These are phyloP conservation scores for Glycine latifolia DNA, from an alignment of 306 rosid species.

Conservation along the genomic window DNA sequence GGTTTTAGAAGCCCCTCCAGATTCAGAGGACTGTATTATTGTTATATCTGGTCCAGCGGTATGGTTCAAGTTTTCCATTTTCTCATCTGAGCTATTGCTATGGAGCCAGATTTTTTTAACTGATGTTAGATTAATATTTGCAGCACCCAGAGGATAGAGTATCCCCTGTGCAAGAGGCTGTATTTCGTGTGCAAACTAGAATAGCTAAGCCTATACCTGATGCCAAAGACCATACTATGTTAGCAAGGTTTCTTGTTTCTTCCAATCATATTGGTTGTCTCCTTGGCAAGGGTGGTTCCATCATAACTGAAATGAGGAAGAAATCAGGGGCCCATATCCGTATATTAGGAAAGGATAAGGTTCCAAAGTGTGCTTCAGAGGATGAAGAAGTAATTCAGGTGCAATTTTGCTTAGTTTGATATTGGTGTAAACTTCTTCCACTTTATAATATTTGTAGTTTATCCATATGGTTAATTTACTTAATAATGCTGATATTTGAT, in stretches of 20 bases:
- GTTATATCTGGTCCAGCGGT: conserved; percentile 89
- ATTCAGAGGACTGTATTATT: conserved; percentile 77
- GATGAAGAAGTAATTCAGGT: conserved; percentile 97
- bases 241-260: conserved; percentile 87
- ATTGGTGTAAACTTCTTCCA: conserved; percentile 17
- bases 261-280: conserved; percentile 92
- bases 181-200: conserved; percentile 83
- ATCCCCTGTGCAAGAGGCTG: conserved; percentile 96
- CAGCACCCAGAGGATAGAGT: conserved; percentile 97
- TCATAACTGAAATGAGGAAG: conserved; percentile 96
- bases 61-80: conserved; percentile 48
- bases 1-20: conserved; percentile 69
- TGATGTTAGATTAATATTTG: conserved; percentile 53
- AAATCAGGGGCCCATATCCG: conserved; percentile 88
- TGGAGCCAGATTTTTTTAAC: conserved; percentile 33
- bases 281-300: conserved; percentile 93
- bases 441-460: not conserved
- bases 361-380: conserved; percentile 83
- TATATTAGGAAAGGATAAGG: conserved; percentile 82
- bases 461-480: conserved; percentile 26
- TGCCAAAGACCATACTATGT: conserved; percentile 66
- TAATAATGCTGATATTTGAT: conserved; percentile 9
- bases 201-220: conserved; percentile 78
- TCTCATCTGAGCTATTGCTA: conserved; percentile 35
- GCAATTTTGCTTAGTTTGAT: conserved; percentile 23